Evolutionary conservation across 371 early-diverging fungal genomes (phyloP), one percentile per base, ranked within the genome.

Genomic region (Umbelopsis sp.): DNA sequence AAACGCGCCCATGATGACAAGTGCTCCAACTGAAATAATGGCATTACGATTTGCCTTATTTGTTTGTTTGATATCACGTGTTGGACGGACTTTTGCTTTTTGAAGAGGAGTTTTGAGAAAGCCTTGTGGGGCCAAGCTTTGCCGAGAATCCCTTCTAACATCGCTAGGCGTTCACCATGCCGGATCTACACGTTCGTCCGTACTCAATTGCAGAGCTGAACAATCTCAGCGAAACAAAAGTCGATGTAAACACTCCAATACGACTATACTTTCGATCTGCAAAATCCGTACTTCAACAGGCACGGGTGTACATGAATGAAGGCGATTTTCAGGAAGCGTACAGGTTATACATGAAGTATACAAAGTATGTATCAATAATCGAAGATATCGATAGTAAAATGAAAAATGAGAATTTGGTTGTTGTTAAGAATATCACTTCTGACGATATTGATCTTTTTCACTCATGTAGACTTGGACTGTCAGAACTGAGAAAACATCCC

Each of bases 251-350:
- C 22, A 84, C 80, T 1, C 77, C 81, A 63, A 80, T 88, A 70
- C 80, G 83, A 38, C 75, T 82, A 20, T 88, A 86, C 72, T 79
- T 86, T 72, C 84, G 87, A 5, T 82, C 86, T 8, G 88, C 87
- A 7, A 81, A 83, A 32, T 72, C 78, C 2, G 53, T 86, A 29
- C 75, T 82, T 38, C 82, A 79, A 63, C 88, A 88, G 80, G 88
- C 86, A 67, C 65, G 77, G 65, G 74, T 86, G 12, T 88, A 88
- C 70, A 74, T 73, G 48, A 63, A 52, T 14, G 88, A 88, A 76
- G 69, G 80, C 41, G 87, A 88, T 68, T 66, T 80, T 10, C 81
- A 85, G 51, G 80, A 80, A 53, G 83, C 86, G 1, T 88, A 86
- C 65, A 67, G 85, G 11, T 70, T 84, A 0, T 86, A 85, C 52